phyloP scores from a whole-genome alignment of 371 early-diverging fungal genomes.

The Circinella umbellata region DNA sequence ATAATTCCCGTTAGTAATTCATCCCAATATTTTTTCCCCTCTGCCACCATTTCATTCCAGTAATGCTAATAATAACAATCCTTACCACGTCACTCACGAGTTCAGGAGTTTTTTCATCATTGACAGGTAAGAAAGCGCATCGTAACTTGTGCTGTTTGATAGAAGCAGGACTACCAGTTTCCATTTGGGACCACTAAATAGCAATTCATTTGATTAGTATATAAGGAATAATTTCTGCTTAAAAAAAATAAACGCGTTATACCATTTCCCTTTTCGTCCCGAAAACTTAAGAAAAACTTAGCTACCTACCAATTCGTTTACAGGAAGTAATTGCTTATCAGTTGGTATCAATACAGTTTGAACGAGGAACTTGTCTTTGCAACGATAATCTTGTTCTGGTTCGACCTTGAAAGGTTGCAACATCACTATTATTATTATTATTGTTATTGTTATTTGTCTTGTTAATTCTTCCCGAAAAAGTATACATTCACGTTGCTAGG shows the following conservation, averaged over 20 bases:
- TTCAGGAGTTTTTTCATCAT: background rate
- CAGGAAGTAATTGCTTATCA: constrained; percentile 2
- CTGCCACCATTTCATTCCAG: too few relatives aligned
- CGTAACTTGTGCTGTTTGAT: constrained; percentile 66
- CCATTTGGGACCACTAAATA: constrained; percentile 58
- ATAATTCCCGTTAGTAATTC: too few relatives aligned
- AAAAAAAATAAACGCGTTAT: too few relatives aligned
- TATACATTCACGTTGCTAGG: background rate
- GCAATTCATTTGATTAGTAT: background rate
- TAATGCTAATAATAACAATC: too few relatives aligned
- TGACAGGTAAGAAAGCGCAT: constrained; percentile 43
- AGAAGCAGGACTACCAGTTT: constrained; percentile 42
- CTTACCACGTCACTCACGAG: background rate
- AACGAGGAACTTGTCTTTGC: constrained; percentile 95
- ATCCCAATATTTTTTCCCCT: too few relatives aligned
- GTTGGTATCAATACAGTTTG: constrained; percentile 68
- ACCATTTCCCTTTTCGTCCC: background rate
- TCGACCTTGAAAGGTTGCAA: constrained; percentile 90
- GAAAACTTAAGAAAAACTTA: background rate
- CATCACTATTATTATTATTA: constrained; percentile 57
- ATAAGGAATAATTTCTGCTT: too few relatives aligned
- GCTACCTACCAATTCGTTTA: constrained; percentile 6
- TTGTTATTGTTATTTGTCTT: background rate
- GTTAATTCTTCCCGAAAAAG: constrained; percentile 9
- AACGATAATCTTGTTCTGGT: constrained; percentile 72